Conservation (phyloP, 2,329 filamentous ascomycete genomes). For the Apiospora sp. region DNA sequence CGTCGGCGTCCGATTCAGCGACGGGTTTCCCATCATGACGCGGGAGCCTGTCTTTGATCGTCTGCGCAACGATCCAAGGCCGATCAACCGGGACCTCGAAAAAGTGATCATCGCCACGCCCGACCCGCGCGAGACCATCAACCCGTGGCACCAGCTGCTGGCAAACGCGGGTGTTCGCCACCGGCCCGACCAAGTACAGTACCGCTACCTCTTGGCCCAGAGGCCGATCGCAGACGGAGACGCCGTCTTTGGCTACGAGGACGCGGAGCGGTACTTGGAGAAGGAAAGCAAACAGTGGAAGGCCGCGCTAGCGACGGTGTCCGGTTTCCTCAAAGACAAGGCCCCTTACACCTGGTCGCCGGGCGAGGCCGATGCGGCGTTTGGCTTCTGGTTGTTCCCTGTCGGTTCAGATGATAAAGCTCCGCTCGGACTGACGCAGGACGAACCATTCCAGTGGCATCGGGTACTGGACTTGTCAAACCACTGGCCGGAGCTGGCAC, state of each 20-base stretch:
- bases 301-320: background rate
- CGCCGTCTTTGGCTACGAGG: background rate
- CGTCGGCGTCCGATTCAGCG: background rate
- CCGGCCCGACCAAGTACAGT: background rate
- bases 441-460: background rate
- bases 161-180: background rate
- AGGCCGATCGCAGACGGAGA: background rate
- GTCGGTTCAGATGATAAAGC: background rate
- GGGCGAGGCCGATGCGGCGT: slow-evolving; percentile 12
- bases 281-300: slow-evolving; percentile 4
- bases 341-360: background rate
- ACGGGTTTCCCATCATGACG: slow-evolving; percentile 16
- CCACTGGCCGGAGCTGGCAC: slow-evolving; percentile 6
- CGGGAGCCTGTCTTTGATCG: slow-evolving; percentile 10
- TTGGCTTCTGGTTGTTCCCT: slow-evolving; percentile 19
- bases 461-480: slow-evolving; percentile 1
- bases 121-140: slow-evolving; percentile 14
- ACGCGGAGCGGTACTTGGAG: background rate
- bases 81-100: background rate
- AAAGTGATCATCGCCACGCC: background rate
- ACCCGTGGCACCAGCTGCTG: background rate
- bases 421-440: slow-evolving; percentile 8
- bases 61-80: background rate
- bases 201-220: slow-evolving; percentile 10
- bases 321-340: background rate